A percentile compares a stretch with the other conserved stretches of the same genome.
These are phyloP conservation scores for Penicillium coprophilum DNA, from an alignment of 495 filamentous ascomycete species.

Conservation along the genomic window DNA sequence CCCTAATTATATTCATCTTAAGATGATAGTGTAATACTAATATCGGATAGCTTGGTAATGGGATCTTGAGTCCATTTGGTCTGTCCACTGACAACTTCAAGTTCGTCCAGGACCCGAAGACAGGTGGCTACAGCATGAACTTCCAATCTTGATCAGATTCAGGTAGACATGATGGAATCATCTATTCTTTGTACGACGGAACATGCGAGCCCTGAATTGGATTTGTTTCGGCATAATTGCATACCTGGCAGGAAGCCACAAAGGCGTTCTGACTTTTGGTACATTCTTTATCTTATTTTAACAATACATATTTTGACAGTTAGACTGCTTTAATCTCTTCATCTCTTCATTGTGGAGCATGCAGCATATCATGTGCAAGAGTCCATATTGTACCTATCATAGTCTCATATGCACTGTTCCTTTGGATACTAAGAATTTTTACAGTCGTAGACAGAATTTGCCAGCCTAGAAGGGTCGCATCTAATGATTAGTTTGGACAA, in stretches of 20 bases:
- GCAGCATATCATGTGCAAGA: background rate
- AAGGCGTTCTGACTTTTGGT: conserved; percentile 10
- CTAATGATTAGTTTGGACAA: background rate
- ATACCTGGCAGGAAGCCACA: conserved; percentile 10
- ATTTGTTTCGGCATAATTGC: background rate
- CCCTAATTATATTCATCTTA: background rate
- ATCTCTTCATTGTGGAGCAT: background rate
- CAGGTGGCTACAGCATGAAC: conserved; percentile 90
- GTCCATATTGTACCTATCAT: background rate
- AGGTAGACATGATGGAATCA: background rate
- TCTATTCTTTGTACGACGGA: background rate
- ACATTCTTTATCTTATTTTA: background rate
- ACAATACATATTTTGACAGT: background rate
- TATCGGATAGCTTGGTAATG: conserved; percentile 72
- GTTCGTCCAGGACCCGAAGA: conserved; percentile 84
- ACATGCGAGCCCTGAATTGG: background rate
- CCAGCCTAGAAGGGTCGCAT: background rate
- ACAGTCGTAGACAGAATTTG: background rate
- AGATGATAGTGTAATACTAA: conserved; percentile 8
- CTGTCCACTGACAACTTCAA: conserved; percentile 91
- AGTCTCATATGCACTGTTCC: background rate
- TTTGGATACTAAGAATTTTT: background rate
- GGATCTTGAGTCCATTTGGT: conserved; percentile 88
- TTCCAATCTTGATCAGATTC: conserved; percentile 51
- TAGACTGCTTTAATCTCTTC: background rate